Conservation (phyloP, 176 grass and related monocot species). For the Echinochloa phyllopogon region DNA sequence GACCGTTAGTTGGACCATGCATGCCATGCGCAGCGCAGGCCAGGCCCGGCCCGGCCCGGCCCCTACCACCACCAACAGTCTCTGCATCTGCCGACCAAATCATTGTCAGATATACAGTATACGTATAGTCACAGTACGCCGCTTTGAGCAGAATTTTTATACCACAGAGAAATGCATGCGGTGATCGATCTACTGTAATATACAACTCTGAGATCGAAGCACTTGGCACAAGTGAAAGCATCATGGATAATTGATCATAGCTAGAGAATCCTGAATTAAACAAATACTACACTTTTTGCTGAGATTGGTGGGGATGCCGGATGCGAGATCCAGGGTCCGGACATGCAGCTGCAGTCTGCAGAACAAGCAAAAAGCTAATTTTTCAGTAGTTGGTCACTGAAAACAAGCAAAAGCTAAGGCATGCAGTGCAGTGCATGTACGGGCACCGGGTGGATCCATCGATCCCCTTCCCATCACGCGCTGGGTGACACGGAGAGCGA, state of each 20-base stretch:
- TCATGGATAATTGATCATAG: background rate
- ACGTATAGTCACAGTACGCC: background rate
- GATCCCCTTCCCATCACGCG: background rate
- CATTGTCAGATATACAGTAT: background rate
- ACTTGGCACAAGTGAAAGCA: background rate
- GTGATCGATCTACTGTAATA: too few species aligned
- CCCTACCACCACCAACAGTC: slow-evolving; percentile 9
- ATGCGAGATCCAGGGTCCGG: background rate
- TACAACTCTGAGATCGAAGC: too few species aligned
- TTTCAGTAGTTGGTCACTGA: slow-evolving; percentile 13
- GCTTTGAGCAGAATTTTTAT: background rate
- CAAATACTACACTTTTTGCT: background rate
- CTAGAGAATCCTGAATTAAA: background rate
- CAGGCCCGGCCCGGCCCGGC: background rate
- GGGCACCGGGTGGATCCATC: background rate
- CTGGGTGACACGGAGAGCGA: background rate
- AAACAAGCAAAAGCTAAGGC: slow-evolving; percentile 48
- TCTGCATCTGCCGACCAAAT: slow-evolving; percentile 23
- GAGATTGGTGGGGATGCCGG: background rate
- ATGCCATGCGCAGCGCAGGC: background rate
- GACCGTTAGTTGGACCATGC: slow-evolving; percentile 7
- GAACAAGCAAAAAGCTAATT: too few species aligned
- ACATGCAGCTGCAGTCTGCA: background rate
- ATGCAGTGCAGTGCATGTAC: background rate
- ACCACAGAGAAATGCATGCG: background rate